Evolutionary conservation across 352 stramenopile genomes (phyloP).

Genomic region (Phytophthora nicotianae): DNA sequence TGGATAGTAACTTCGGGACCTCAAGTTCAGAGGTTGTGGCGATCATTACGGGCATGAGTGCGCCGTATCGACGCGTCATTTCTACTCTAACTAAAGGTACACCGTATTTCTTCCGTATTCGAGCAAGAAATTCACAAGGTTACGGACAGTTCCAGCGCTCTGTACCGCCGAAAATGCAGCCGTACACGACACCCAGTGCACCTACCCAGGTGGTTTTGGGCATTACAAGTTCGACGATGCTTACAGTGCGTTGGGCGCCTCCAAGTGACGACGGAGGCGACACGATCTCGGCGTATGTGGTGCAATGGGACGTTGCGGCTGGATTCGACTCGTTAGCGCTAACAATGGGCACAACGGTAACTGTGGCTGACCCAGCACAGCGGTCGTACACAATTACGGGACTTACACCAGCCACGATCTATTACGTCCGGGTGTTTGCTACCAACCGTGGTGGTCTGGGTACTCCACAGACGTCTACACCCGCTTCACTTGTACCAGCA

Average conservation of each 20-base stretch:
- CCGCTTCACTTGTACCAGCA: constrained; percentile 50
- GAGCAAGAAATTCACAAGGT: constrained; percentile 73
- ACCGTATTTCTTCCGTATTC: constrained; percentile 73
- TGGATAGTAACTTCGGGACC: constrained; percentile 67
- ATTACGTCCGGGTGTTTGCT: constrained; percentile 92
- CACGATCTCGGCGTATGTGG: constrained; percentile 82
- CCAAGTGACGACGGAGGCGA: constrained; percentile 91
- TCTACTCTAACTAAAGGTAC: constrained; percentile 65
- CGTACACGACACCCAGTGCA: constrained; percentile 89
- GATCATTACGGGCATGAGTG: constrained; percentile 57
- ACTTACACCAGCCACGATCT: constrained; percentile 79
- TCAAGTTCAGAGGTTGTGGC: constrained; percentile 44
- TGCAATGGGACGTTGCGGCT: constrained; percentile 94
- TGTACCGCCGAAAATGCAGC: constrained; percentile 87
- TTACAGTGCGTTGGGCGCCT: constrained; percentile 88
- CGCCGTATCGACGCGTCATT: constrained; percentile 64
- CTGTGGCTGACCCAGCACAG: constrained; percentile 57
- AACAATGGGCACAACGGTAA: constrained; percentile 60
- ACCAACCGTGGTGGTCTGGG: constrained; percentile 61
- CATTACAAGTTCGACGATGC: constrained; percentile 87
- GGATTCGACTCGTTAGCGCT: constrained; percentile 87
- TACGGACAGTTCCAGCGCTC: constrained; percentile 82
- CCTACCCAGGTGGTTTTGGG: constrained; percentile 85
- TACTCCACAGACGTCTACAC: constrained; percentile 59
- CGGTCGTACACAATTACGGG: constrained; percentile 79